phyloP scores from a whole-genome alignment of 139 green algal species.

The Chlamydomonas incerta region DNA sequence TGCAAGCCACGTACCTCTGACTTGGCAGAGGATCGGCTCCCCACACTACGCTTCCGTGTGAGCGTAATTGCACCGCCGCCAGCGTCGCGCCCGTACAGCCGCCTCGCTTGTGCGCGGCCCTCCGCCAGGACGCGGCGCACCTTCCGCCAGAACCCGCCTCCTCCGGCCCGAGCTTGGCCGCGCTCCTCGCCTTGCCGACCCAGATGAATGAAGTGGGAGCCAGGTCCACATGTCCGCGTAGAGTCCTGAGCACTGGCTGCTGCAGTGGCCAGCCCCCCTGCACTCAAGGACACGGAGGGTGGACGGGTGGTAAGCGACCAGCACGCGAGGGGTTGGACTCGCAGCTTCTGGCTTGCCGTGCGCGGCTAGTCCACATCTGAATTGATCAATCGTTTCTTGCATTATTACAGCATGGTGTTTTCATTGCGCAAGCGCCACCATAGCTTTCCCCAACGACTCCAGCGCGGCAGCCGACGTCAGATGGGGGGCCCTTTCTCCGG shows the following conservation, averaged over 20 bases:
- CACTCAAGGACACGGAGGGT: too few species aligned
- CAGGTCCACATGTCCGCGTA: background rate
- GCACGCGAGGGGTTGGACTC: too few species aligned
- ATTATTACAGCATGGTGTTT: too few species aligned
- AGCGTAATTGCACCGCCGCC: background rate
- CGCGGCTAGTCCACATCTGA: too few species aligned
- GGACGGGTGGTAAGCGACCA: too few species aligned
- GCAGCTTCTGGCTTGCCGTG: too few species aligned
- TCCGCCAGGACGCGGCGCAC: slow-evolving; percentile 19
- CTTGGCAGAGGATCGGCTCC: slow-evolving; percentile 8
- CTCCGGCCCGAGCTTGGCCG: background rate
- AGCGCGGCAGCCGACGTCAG: background rate
- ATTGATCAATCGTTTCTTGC: too few species aligned
- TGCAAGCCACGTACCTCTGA: slow-evolving; percentile 8
- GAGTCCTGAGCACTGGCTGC: background rate
- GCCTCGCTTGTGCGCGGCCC: background rate
- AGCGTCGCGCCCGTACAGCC: background rate
- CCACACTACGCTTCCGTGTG: slow-evolving; percentile 15
- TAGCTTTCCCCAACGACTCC: background rate
- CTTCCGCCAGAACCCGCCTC: background rate
- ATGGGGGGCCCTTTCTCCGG: too few species aligned
- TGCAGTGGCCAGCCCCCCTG: background rate
- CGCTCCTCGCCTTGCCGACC: background rate
- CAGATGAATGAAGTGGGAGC: slow-evolving; percentile 22
- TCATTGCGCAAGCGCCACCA: too few species aligned